Evolutionary conservation across 2,329 filamentous ascomycete genomes (phyloP), one percentile per base, ranked within the genome.

Genomic region (Xylariaceae sp.): DNA sequence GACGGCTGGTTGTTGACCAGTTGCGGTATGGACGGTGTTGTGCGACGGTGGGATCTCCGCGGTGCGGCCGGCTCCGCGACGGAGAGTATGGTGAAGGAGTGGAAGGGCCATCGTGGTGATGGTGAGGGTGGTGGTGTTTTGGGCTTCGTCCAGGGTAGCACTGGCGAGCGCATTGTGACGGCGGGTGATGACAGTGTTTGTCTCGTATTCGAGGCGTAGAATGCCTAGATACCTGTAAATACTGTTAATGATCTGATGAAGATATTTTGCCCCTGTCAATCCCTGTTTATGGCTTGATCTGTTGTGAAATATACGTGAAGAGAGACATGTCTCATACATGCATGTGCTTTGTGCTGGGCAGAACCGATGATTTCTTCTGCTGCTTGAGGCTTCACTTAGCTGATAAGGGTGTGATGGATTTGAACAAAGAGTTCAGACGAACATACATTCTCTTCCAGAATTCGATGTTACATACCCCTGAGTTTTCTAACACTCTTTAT

Each of bases 1-100:
- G 67, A 73, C 57, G 82, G 75, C 59, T 93, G 85, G 86, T 71
- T 95, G 62, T 78, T 97, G 56, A 97, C 93, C 1, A 90, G 86
- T 64, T 92, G 88, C 66, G 94, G 94, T 7, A 90, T 97, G 81
- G 94, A 99, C 70, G 93, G 94, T 15, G 91, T 92, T 0, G 85
- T 99, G 17, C 82, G 90, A 69, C 80, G 92, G 61, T 99, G 94
- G 94, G 93, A 99, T 75, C 71, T 85, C 56, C 76, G 81, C n/a
- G 81, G 80, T n/a, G 73, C 74, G 9, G 66, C 62, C 13, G 67
- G 66, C 1, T 81, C 82, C 1, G 83, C 83, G 0, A 85, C 84
- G 1, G 84, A 81, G 7, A 85, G 86, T 55, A 92, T 96, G 55
- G 77, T 90, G 23, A 88, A 87, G 64, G 92, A 97, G 75, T 97